A percentile compares a stretch with the other conserved stretches of the same genome.
Conservation (phyloP, 2,329 filamentous ascomycete species). For the Grosmannia serpens region DNA sequence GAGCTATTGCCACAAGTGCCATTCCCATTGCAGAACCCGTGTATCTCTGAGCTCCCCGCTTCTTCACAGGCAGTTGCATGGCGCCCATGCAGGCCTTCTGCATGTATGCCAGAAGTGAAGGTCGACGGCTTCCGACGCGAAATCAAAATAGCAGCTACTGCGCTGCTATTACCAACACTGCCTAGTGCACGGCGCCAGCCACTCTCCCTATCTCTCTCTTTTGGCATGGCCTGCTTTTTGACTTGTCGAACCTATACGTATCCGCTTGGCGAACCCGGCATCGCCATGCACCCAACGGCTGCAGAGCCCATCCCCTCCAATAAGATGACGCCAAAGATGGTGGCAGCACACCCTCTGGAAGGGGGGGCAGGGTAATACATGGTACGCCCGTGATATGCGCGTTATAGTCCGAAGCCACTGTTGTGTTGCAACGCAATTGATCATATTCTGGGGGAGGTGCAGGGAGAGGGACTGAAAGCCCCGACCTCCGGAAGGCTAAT, state of each 20-base stretch:
- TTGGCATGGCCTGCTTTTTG: neutral
- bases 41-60: too few relatives aligned
- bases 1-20: too few relatives aligned
- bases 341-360: too few relatives aligned
- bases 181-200: neutral
- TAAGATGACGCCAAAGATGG: too few relatives aligned
- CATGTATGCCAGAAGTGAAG: neutral
- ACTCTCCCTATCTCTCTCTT: neutral
- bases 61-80: too few relatives aligned
- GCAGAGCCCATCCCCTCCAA: too few relatives aligned
- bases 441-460: slow-evolving; percentile 1
- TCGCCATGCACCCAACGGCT: too few relatives aligned
- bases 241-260: neutral
- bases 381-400: neutral
- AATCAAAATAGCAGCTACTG: neutral
- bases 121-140: neutral
- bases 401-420: neutral
- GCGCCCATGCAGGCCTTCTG: neutral
- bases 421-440: slow-evolving; percentile 1
- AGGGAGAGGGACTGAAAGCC: neutral
- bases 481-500: neutral
- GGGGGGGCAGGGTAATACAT: neutral
- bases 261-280: neutral
- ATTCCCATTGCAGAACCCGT: too few relatives aligned
- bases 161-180: neutral